Conservation (phyloP, 805 yeast species). For the Ogataea allantospora region DNA sequence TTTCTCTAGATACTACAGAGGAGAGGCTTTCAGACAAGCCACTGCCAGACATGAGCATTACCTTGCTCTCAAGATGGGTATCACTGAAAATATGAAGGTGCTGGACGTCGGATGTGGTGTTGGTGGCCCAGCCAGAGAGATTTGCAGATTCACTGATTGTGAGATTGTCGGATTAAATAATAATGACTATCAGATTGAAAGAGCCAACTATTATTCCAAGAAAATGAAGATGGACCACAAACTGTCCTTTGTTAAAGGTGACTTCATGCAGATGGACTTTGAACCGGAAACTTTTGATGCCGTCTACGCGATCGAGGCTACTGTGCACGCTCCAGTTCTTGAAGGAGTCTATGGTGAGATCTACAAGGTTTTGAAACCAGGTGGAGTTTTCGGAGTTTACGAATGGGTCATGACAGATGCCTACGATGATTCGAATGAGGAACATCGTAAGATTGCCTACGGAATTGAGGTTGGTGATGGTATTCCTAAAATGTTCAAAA, state of each 20-base stretch:
- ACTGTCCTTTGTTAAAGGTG: slow-evolving; percentile 89
- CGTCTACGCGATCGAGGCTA: slow-evolving; percentile 97
- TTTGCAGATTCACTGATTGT: slow-evolving; percentile 85
- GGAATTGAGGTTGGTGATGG: slow-evolving; percentile 99
- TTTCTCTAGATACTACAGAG: slow-evolving; percentile 88
- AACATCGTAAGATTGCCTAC: slow-evolving; percentile 91
- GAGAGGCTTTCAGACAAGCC: slow-evolving; percentile 92
- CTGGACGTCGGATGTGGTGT: slow-evolving; percentile 99
- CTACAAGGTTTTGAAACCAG: slow-evolving; percentile 94
- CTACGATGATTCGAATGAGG: slow-evolving; percentile 82
- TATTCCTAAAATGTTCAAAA: slow-evolving; percentile 92
- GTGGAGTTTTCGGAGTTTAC: slow-evolving; percentile 96
- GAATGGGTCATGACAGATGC: slow-evolving; percentile 99
- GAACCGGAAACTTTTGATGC: slow-evolving; percentile 89
- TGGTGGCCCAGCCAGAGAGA: slow-evolving; percentile 99
- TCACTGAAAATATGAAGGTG: slow-evolving; percentile 78
- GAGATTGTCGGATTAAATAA: slow-evolving; percentile 88
- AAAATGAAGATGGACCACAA: slow-evolving; percentile 64
- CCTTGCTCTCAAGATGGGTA: slow-evolving; percentile 82
- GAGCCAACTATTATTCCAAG: slow-evolving; percentile 80
- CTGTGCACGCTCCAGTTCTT: slow-evolving; percentile 94
- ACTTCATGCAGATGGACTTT: slow-evolving; percentile 98
- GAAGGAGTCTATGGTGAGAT: slow-evolving; percentile 96
- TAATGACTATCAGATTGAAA: slow-evolving; percentile 94
- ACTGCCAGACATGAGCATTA: slow-evolving; percentile 97